Base-by-base conservation (phyloP, 2,329 filamentous ascomycete species). In the Fusarium proliferatum region DNA sequence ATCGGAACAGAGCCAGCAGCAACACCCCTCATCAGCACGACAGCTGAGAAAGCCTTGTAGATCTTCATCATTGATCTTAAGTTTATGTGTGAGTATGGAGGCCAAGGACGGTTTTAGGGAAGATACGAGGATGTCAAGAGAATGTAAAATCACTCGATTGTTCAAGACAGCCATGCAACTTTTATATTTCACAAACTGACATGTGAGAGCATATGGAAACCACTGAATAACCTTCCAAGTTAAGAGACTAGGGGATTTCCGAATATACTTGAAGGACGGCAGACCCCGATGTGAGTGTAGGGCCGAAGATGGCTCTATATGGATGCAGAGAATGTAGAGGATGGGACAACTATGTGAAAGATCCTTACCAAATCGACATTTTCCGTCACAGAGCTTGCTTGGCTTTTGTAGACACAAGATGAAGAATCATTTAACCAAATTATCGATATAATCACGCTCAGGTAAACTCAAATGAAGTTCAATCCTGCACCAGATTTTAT, bases 1-100 rank as follows among this genome's bases (percentile, higher is more conserved):
- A 42, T 43, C 6, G 42, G 43, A 23, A 33, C 42, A 15, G 55
- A 57, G 17, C 42, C 53, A 43, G 62, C 67, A 42, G 38, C 45
- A 21, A 45, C 70, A 30, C 56, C 41, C 23, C 52, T 57, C 59
- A 69, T n/a, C 10, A 74, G 52, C 61, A 73, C 34, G 9, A 56
- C 38, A 17, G 49, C 45, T 19, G 61, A 42, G 23, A 73, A 23
- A n/a, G 36, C 21, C 26, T 64, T 49, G 5, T 17, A 21, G 12
- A 49, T 28, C 43, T 59, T 73, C 70, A 73, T 73, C 16, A 45
- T 71, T 38, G 15, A 26, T 52, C 10, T 5, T 9, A n/a, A 61
- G 33, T 12, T 52, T 58, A 8, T 43, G 23, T 38, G 23, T 43
- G 9, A 33, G 3, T 41, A 17, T 33, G 16, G 46, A 34, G 16